These are phyloP conservation scores for Dactylellina parvicollis DNA, from an alignment of 2,329 filamentous ascomycete genomes.

Conservation along the genomic window DNA sequence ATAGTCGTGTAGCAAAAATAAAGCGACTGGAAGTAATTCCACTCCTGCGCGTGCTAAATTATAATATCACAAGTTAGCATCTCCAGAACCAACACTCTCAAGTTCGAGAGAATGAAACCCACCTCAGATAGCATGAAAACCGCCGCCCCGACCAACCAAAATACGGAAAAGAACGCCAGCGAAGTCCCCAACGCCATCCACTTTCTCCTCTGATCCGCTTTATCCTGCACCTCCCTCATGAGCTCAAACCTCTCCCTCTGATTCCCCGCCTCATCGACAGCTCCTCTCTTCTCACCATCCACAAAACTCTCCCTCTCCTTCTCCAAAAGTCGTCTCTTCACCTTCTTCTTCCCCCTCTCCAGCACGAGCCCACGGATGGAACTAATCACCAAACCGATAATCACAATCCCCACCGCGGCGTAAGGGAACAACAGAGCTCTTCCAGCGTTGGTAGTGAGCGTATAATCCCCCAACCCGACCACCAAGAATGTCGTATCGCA, in stretches of 20 bases:
- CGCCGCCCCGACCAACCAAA: conserved; percentile 83
- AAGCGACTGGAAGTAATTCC: conserved; percentile 81
- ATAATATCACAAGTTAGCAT: not conserved
- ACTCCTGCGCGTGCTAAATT: conserved; percentile 60
- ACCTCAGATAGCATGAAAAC: conserved; percentile 75
- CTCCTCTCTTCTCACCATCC: conserved; percentile 15
- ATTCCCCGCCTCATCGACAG: conserved; percentile 20
- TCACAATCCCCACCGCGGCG: conserved; percentile 82
- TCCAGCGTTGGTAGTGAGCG: conserved; percentile 63
- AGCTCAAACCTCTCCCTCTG: conserved; percentile 76
- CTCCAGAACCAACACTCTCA: not conserved
- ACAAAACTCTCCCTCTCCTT: conserved; percentile 55
- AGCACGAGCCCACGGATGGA: conserved; percentile 71
- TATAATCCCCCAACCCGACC: conserved; percentile 55
- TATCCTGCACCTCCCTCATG: conserved; percentile 81
- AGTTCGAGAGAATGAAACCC: conserved; percentile 59
- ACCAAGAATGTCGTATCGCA: conserved; percentile 70
- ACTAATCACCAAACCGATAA: conserved; percentile 82
- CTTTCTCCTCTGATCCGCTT: conserved; percentile 72
- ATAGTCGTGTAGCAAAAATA: conserved; percentile 88
- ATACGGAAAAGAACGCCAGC: conserved; percentile 72
- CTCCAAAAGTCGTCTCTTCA: conserved; percentile 53
- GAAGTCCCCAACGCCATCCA: conserved; percentile 80
- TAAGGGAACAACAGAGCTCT: conserved; percentile 83
- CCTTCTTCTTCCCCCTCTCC: conserved; percentile 56